phyloP scores from a whole-genome alignment of 257 asterid genomes.

The Fraxinus americana region DNA sequence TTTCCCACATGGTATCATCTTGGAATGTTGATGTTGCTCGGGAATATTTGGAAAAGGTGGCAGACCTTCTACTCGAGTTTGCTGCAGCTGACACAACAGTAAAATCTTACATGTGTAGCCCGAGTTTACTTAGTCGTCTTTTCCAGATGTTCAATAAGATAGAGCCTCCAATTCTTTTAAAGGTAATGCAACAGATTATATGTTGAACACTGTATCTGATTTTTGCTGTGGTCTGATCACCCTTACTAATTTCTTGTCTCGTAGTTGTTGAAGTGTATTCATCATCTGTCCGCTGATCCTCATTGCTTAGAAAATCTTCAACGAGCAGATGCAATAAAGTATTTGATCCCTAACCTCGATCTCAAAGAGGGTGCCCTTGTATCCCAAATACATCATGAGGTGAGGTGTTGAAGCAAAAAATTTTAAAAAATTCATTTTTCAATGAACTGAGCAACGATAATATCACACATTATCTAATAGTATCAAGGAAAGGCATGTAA shows the following conservation, averaged over 20 bases:
- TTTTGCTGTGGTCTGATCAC: constrained; percentile 9
- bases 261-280: constrained; percentile 89
- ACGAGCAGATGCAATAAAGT: constrained; percentile 93
- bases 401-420: constrained; percentile 30
- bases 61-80: constrained; percentile 96
- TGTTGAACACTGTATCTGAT: constrained; percentile 14
- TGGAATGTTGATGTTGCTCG: constrained; percentile 96
- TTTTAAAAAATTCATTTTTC: neutral
- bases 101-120: constrained; percentile 94
- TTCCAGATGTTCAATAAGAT: constrained; percentile 97
- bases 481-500: neutral
- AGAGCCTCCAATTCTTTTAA: constrained; percentile 94
- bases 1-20: constrained; percentile 81
- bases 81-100: constrained; percentile 93
- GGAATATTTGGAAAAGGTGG: constrained; percentile 94
- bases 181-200: constrained; percentile 47
- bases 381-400: constrained; percentile 96
- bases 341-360: constrained; percentile 97
- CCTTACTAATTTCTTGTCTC: constrained; percentile 24
- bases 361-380: constrained; percentile 92
- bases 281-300: constrained; percentile 92
- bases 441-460: neutral
- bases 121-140: constrained; percentile 93
- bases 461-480: neutral
- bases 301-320: constrained; percentile 96